These are phyloP conservation scores for Neostapfia colusana DNA, from an alignment of 176 grass and related monocot genomes.

Conservation along the genomic window DNA sequence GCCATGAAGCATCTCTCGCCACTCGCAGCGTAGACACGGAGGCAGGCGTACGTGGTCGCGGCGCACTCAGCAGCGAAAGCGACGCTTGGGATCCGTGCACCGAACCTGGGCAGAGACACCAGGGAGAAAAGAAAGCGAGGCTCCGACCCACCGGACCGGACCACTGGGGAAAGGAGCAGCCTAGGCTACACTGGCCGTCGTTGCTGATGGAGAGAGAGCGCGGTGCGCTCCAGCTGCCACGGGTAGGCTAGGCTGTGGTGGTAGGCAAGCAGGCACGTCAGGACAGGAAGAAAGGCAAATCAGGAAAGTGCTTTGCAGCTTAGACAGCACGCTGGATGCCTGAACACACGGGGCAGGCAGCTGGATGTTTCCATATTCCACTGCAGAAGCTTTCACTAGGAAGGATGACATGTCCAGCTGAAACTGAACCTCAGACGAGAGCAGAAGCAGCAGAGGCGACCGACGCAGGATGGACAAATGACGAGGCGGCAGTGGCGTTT, in stretches of 20 bases:
- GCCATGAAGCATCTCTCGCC: not conserved
- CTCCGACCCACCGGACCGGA: not conserved
- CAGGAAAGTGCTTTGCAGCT: not conserved
- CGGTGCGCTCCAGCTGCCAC: constrained; percentile 55
- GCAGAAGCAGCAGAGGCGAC: not conserved
- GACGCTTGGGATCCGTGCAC: constrained; percentile 27
- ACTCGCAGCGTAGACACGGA: not conserved
- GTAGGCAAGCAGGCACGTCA: constrained; percentile 20
- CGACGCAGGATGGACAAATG: not conserved
- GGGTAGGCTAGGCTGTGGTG: not conserved
- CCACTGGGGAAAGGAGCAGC: not conserved
- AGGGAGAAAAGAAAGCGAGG: not conserved
- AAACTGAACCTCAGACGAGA: not conserved
- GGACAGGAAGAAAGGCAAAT: constrained; percentile 1
- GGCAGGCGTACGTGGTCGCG: constrained; percentile 33
- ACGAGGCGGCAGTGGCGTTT: constrained; percentile 5
- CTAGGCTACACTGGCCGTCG: not conserved
- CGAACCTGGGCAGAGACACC: constrained; percentile 22
- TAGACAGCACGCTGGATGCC: not conserved
- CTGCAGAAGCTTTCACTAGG: not conserved
- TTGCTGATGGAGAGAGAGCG: constrained; percentile 1
- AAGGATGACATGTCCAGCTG: not conserved
- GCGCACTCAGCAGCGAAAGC: constrained; percentile 37
- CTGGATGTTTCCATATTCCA: not conserved
- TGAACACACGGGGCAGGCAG: too few species aligned